These are phyloP conservation scores for Lasiosphaeria miniovina DNA, from an alignment of 495 filamentous ascomycete genomes.

Conservation along the genomic window DNA sequence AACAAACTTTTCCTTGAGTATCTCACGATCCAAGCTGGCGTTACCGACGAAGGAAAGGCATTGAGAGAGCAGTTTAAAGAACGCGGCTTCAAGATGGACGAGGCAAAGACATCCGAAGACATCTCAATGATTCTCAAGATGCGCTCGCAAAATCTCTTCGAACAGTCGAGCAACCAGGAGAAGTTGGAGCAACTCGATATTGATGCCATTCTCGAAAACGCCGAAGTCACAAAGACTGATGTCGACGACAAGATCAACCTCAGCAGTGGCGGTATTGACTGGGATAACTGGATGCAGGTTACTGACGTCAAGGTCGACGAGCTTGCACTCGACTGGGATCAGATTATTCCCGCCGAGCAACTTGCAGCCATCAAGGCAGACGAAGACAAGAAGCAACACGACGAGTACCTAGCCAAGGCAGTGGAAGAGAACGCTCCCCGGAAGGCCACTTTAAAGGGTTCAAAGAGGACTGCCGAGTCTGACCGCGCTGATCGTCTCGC, in stretches of 20 bases:
- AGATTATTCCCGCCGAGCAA: constrained; percentile 94
- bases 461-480: constrained; percentile 60
- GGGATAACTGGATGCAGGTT: constrained; percentile 93
- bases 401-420: constrained; percentile 74
- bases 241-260: constrained; percentile 63
- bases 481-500: constrained; percentile 84
- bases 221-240: constrained; percentile 91
- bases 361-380: constrained; percentile 84
- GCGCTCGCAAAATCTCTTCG: constrained; percentile 94
- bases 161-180: constrained; percentile 91
- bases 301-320: constrained; percentile 93
- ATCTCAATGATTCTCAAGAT: constrained; percentile 91
- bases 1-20: constrained; percentile 99
- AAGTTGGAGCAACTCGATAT: constrained; percentile 98
- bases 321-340: constrained; percentile 79
- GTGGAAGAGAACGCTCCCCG: constrained; percentile 84
- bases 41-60: constrained; percentile 86
- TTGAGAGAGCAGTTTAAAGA: constrained; percentile 58
- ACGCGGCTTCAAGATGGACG: constrained; percentile 56
- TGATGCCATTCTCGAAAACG: constrained; percentile 91
- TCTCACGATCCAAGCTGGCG: constrained; percentile 92
- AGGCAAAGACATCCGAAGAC: constrained; percentile 83
- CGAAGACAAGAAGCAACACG: constrained; percentile 78
- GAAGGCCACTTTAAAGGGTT: constrained; percentile 57
- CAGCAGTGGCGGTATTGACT: constrained; percentile 75